Evolutionary conservation across 2,329 filamentous ascomycete genomes (phyloP).

Genomic region (Blastomyces parvus): DNA sequence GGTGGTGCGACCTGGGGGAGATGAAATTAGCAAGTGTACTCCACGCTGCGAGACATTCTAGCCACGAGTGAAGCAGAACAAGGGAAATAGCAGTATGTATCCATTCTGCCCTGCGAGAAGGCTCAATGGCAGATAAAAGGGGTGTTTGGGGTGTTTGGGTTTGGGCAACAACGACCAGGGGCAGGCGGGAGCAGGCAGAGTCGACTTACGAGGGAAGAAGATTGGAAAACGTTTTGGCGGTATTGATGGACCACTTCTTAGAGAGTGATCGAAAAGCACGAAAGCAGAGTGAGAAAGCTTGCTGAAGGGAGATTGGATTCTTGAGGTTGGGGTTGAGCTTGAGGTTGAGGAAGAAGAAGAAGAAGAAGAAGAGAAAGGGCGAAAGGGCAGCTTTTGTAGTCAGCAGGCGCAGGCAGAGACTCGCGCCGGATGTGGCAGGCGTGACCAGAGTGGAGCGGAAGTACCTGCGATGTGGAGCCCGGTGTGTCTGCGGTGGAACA

Average conservation of each 20-base stretch:
- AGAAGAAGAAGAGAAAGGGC: conserved; percentile 9
- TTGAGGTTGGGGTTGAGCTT: conserved; percentile 8
- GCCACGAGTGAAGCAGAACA: not conserved
- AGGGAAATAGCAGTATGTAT: not conserved
- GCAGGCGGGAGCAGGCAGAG: no score
- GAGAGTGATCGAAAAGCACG: conserved; percentile 17
- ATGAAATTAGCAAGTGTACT: conserved; percentile 7
- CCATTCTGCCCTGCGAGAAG: conserved; percentile 6
- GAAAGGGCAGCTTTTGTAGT: conserved; percentile 12
- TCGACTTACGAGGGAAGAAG: conserved; percentile 82
- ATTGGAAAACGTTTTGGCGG: conserved; percentile 97
- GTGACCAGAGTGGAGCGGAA: not conserved
- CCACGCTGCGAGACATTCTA: conserved; percentile 10
- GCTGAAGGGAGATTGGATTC: not conserved
- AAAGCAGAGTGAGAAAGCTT: conserved; percentile 8
- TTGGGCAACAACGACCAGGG: no score
- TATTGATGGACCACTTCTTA: conserved; percentile 48
- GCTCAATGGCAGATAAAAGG: not conserved
- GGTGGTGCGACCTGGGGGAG: conserved; percentile 68
- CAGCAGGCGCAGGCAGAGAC: not conserved
- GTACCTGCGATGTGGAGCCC: not conserved
- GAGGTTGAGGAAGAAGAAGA: conserved; percentile 9
- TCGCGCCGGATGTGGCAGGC: no score
- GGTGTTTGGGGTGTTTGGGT: no score
- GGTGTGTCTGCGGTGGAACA: not conserved